Conservation (phyloP, 345 rosid species). For the Citrus cavaleriei region DNA sequence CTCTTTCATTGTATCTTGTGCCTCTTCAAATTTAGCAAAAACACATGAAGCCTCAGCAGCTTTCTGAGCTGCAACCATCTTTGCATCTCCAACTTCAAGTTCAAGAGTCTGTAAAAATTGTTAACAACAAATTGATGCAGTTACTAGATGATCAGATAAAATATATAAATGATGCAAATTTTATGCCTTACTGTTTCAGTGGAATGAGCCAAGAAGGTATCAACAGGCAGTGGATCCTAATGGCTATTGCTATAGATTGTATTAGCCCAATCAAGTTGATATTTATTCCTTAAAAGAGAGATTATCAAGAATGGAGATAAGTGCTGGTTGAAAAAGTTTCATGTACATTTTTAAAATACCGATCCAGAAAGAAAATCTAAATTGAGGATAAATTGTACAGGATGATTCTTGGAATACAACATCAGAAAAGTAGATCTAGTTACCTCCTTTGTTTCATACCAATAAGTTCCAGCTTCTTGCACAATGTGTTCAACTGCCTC, state of each 20-base stretch:
- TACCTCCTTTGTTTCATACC: constrained; percentile 59
- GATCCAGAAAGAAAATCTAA: not conserved
- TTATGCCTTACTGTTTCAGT: not conserved
- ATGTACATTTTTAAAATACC: not conserved
- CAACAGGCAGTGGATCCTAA: not conserved
- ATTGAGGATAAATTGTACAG: not conserved
- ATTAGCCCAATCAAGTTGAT: not conserved
- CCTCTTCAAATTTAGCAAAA: constrained; percentile 84
- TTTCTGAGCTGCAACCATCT: constrained; percentile 57
- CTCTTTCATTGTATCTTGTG: constrained; percentile 75
- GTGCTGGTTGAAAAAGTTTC: not conserved
- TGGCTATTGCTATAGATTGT: not conserved
- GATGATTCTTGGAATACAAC: not conserved
- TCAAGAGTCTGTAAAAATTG: constrained; percentile 56
- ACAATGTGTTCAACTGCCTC: constrained; percentile 34
- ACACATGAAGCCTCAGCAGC: constrained; percentile 62
- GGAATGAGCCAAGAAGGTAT: not conserved
- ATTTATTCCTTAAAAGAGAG: not conserved
- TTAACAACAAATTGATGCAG: not conserved
- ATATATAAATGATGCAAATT: not conserved
- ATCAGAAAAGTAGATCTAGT: not conserved
- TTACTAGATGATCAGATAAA: not conserved
- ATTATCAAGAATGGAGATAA: not conserved
- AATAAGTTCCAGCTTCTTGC: constrained; percentile 35
- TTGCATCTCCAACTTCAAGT: constrained; percentile 67